Evolutionary conservation across 164 flowering plant species (phyloP).

Genomic region (Buxus sempervirens): DNA sequence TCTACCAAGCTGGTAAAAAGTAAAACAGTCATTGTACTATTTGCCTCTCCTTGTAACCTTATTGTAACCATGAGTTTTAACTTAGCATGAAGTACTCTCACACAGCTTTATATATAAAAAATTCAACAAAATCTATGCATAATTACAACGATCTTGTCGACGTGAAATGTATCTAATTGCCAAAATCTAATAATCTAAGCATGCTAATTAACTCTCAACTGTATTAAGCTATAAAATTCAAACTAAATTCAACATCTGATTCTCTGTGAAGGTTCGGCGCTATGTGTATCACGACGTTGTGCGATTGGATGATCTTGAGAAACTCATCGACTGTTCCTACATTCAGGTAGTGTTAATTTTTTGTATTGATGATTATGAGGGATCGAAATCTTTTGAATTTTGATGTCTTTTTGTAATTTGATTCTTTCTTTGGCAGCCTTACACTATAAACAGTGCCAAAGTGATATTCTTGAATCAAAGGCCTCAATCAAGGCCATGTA

Average conservation of each 20-base stretch:
- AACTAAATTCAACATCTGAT: background rate
- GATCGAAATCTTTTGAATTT: background rate
- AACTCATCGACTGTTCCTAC: constrained; percentile 79
- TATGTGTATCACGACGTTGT: constrained; percentile 89
- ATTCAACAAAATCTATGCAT: too few relatives aligned
- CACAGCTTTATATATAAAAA: background rate
- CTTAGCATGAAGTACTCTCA: background rate
- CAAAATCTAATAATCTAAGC: too few relatives aligned
- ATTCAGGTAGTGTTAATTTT: constrained; percentile 51
- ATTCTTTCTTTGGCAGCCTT: constrained; percentile 48
- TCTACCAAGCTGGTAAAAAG: too few relatives aligned
- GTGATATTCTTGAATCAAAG: constrained; percentile 81
- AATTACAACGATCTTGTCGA: too few relatives aligned
- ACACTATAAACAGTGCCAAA: constrained; percentile 78
- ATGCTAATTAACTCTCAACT: too few relatives aligned
- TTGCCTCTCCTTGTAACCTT: too few relatives aligned
- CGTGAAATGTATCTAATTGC: too few relatives aligned
- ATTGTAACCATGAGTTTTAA: too few relatives aligned
- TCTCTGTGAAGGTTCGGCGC: constrained; percentile 58
- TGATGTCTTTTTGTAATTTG: background rate
- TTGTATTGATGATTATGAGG: background rate
- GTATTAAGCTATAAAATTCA: background rate
- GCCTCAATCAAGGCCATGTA: constrained; percentile 64
- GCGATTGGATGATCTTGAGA: constrained; percentile 78
- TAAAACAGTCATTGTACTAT: too few relatives aligned